phyloP scores from a whole-genome alignment of 306 rosid species.

The Nissolia schottii region DNA sequence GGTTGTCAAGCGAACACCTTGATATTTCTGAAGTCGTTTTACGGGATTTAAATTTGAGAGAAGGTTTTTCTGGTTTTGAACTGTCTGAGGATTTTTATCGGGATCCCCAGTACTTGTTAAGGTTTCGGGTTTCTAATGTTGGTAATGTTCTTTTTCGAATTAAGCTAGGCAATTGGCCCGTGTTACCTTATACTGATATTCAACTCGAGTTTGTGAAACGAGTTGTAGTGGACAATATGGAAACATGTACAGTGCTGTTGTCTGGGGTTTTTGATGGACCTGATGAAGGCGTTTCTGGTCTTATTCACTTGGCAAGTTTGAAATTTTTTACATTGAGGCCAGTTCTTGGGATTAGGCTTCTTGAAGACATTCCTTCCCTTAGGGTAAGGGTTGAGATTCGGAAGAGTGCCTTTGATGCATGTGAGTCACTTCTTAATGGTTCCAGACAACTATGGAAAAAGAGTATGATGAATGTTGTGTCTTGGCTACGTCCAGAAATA shows the following conservation, averaged over 20 bases:
- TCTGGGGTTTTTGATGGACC: constrained; percentile 88
- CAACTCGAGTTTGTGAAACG: constrained; percentile 60
- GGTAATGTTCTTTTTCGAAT: constrained; percentile 49
- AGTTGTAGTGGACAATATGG: constrained; percentile 23
- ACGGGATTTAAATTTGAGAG: constrained; percentile 45
- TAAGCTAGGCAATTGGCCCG: constrained; percentile 87
- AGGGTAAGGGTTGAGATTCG: constrained; percentile 78
- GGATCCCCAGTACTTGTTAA: constrained; percentile 47
- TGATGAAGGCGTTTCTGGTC: constrained; percentile 78
- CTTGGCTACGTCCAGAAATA: constrained; percentile 89
- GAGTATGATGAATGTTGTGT: constrained; percentile 80
- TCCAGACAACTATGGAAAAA: constrained; percentile 79
- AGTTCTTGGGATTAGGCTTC: constrained; percentile 42
- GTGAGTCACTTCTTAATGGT: constrained; percentile 67
- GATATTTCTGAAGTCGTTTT: constrained; percentile 87
- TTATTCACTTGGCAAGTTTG: constrained; percentile 74
- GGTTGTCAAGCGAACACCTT: constrained; percentile 58
- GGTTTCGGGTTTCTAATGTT: constrained; percentile 61
- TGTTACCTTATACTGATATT: constrained; percentile 57
- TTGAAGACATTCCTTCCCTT: constrained; percentile 42
- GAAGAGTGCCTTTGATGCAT: constrained; percentile 61
- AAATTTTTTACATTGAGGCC: constrained; percentile 72
- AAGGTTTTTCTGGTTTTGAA: constrained; percentile 47
- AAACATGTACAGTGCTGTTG: constrained; percentile 47
- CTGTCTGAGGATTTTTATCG: constrained; percentile 37